Evolutionary conservation across 2,329 filamentous ascomycete genomes (phyloP), one percentile per base, ranked within the genome.

Genomic region (Hypoxylon sp.): DNA sequence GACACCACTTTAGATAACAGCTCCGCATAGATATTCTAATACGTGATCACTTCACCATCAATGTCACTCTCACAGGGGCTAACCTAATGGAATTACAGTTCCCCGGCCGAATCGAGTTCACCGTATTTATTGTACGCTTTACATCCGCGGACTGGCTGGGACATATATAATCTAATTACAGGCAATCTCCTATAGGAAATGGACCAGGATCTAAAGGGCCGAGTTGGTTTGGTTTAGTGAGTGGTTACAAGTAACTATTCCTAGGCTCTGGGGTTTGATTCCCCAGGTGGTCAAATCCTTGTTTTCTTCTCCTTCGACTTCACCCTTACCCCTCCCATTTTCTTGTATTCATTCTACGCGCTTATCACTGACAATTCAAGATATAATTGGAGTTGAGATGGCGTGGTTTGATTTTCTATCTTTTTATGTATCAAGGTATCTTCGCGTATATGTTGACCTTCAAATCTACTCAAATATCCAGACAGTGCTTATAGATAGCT

Each of bases 181-280:
- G 24, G 13, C 7, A 4, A 26, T n/a, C n/a, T n/a, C n/a, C n/a
- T n/a, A n/a, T n/a, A n/a, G n/a, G n/a, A n/a, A n/a, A n/a, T n/a
- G n/a, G n/a, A n/a, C n/a, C n/a, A n/a, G n/a, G n/a, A n/a, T 26
- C 19, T 24, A 24, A 3, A 47, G 5, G 44, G 44, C 22, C 44
- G 15, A 28, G 44, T 47, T 26, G 44, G 44, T 28, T 28, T 22
- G 22, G 24, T 30, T 22, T 47, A 10, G 24, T 22, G 22, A 2
- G 10, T 41, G n/a, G 15, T 41, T 41, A 17, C n/a, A 10, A 41
- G 37, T 41, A 10, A 41, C n/a, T 41, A 41, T 41, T 19, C n/a
- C 17, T 41, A 46, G 41, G n/a, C 41, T 13, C 19, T 46, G 41
- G 22, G 20, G 41, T 46, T 46, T 20, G 41, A 46, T 46, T 46